Evolutionary conservation across 2,329 filamentous ascomycete genomes (phyloP), one percentile per base, ranked within the genome.

Genomic region (Cytospora schulzeri): DNA sequence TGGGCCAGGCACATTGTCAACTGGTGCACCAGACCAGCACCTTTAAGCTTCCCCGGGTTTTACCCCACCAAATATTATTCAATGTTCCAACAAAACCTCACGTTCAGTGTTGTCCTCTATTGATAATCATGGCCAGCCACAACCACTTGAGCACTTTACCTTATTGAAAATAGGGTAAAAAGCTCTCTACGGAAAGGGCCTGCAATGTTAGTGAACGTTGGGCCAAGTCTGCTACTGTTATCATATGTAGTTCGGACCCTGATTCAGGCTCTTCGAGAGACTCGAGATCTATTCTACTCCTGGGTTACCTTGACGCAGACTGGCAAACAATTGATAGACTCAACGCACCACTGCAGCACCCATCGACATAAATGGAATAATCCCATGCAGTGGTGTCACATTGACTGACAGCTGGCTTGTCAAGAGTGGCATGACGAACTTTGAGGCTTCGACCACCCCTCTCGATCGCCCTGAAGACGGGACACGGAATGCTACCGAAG

Each of bases 391-490:
- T 45, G 15, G 51, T 54, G 33, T 50, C 60, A 35, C 41, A 62
- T 50, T 62, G 41, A 24, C 38, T 54, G 52, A 38, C 17, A 29
- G 17, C 22, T 62, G 52, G 35, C 33, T 33, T 4, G 14, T 5
- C 59, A 61, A 50, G 52, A 62, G 60, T 56, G 52, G 60, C 19
- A 17, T 28, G 28, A 62, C n/a, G 12, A 31, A 29, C 26, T 28
- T 55, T n/a, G n/a, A 29, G 38, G 54, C 52, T 53, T 38, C 52
- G 38, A 33, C 50, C 52, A 19, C 28, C 38, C 28, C 28, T 33
- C 60, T 51, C 24, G 38, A 51, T 62, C 60, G 52, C 17, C 22
- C 35, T 41, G 60, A 62, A 45, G 29, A 50, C 60, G 45, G 60
- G 60, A 48, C 8, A 48, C n/a, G 45, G n/a, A 48, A 48, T 22